Evolutionary conservation across 371 early-diverging fungal species (phyloP).

Genomic region (Mycotypha africana): DNA sequence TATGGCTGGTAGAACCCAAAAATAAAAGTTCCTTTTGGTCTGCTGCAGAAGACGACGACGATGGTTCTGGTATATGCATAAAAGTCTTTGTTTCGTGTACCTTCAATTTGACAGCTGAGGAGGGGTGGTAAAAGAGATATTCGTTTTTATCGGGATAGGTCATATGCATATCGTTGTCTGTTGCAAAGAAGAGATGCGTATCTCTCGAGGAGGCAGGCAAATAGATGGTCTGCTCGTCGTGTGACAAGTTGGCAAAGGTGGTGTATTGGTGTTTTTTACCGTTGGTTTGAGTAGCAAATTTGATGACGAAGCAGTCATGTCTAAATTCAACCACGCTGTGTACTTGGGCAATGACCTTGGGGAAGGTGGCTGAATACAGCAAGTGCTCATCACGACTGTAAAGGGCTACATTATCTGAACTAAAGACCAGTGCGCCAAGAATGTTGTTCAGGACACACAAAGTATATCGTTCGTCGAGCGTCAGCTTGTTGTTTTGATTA

Average conservation of each 20-base stretch:
- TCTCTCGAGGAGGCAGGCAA: conserved; percentile 21
- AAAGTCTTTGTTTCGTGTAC: conserved; percentile 43
- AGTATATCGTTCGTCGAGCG: conserved; percentile 39
- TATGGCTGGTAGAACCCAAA: conserved; percentile 38
- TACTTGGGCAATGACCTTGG: conserved; percentile 37
- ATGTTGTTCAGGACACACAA: conserved; percentile 54
- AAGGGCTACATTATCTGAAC: conserved; percentile 41
- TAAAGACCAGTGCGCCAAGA: conserved; percentile 55
- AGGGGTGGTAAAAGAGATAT: conserved; percentile 35
- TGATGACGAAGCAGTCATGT: conserved; percentile 38
- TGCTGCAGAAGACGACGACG: too few species aligned
- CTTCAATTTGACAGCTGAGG: conserved; percentile 21
- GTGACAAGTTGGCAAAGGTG: conserved; percentile 41
- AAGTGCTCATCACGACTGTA: conserved; percentile 42
- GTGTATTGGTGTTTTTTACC: conserved; percentile 25
- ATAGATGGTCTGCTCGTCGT: conserved; percentile 34
- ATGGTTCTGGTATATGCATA: conserved; percentile 34
- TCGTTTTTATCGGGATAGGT: conserved; percentile 17
- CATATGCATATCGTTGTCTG: conserved; percentile 34
- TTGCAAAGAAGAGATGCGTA: conserved; percentile 27
- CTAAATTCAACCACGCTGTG: conserved; percentile 36
- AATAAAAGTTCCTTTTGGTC: conserved; percentile 14
- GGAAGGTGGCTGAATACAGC: conserved; percentile 36
- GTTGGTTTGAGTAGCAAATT: conserved; percentile 20
- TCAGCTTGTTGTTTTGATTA: conserved; percentile 45